Conservation (phyloP, 179 eudicot species). For the Sideroxylon spinosum region DNA sequence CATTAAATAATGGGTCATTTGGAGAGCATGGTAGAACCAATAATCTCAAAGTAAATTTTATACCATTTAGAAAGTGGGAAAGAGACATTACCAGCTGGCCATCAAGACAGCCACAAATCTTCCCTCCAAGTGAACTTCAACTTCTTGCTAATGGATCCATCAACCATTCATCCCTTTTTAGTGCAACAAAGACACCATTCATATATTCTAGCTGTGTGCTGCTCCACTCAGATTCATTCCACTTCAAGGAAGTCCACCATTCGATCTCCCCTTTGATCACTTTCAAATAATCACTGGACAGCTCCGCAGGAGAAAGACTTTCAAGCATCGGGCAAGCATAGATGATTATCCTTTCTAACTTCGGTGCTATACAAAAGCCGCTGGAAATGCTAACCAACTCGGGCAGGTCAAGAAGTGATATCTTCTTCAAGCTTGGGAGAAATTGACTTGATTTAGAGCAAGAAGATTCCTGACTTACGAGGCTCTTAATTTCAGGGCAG, state of each 20-base stretch:
- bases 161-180: conserved; percentile 15
- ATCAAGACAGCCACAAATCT: not conserved
- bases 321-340: conserved; percentile 17
- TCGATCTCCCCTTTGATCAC: conserved; percentile 21
- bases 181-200: conserved; percentile 11
- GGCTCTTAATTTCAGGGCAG: conserved; percentile 11
- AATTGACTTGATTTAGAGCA: not conserved
- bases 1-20: not conserved
- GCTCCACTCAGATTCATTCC: conserved; percentile 17
- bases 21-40: not conserved
- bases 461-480: not conserved
- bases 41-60: not conserved
- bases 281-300: not conserved
- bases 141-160: conserved; percentile 8
- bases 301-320: not conserved
- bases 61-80: not conserved
- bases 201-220: not conserved
- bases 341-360: conserved; percentile 8
- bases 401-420: conserved; percentile 18
- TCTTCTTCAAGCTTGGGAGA: conserved; percentile 20
- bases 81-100: not conserved
- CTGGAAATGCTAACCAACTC: conserved; percentile 10
- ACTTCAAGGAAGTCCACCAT: conserved; percentile 20
- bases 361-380: conserved; percentile 9
- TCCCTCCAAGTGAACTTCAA: not conserved